Percentiles rank a stretch among this genome's conserved stretches.
Conservation (phyloP, 2,329 filamentous ascomycete genomes). For the Juglanconis juglandina region DNA sequence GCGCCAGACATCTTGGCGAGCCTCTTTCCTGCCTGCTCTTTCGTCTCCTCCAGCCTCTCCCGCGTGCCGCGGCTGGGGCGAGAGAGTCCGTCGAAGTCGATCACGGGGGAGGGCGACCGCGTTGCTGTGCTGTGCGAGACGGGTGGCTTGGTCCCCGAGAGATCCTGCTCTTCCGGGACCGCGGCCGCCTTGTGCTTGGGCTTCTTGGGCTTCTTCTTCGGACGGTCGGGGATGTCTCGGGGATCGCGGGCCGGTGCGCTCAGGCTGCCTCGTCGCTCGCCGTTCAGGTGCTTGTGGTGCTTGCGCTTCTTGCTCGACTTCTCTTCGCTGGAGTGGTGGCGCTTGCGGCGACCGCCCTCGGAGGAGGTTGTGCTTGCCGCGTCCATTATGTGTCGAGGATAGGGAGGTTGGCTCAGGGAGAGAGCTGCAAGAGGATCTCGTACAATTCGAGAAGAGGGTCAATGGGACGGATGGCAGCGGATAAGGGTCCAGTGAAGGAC, state of each 20-base stretch:
- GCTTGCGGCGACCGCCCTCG: constrained; percentile 12
- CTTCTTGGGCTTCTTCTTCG: constrained; percentile 35
- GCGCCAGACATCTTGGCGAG: constrained; percentile 59
- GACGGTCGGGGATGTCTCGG: constrained; percentile 46
- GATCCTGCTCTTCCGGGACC: constrained; percentile 17
- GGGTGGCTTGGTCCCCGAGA: constrained; percentile 23
- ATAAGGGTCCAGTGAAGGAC: background rate
- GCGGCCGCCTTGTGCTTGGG: constrained; percentile 4
- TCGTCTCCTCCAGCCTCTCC: constrained; percentile 55
- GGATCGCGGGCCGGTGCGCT: constrained; percentile 62
- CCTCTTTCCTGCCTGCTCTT: constrained; percentile 48
- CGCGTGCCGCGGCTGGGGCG: constrained; percentile 62
- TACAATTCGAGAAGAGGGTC: too few species aligned
- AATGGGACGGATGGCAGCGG: background rate
- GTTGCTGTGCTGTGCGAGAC: constrained; percentile 23
- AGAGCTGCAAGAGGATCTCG: too few species aligned
- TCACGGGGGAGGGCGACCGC: constrained; percentile 53
- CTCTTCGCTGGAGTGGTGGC: constrained; percentile 9
- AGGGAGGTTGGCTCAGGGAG: background rate
- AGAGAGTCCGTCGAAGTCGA: constrained; percentile 61
- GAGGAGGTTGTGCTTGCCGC: constrained; percentile 15
- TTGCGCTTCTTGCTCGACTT: constrained; percentile 22
- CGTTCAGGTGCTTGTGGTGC: constrained; percentile 20
- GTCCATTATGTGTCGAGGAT: constrained; percentile 4
- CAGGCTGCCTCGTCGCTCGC: constrained; percentile 49